Percentiles rank a stretch among this genome's conserved stretches.
These are phyloP conservation scores for Phytophthora kernoviae DNA, from an alignment of 352 stramenopile genomes.

Conservation along the genomic window DNA sequence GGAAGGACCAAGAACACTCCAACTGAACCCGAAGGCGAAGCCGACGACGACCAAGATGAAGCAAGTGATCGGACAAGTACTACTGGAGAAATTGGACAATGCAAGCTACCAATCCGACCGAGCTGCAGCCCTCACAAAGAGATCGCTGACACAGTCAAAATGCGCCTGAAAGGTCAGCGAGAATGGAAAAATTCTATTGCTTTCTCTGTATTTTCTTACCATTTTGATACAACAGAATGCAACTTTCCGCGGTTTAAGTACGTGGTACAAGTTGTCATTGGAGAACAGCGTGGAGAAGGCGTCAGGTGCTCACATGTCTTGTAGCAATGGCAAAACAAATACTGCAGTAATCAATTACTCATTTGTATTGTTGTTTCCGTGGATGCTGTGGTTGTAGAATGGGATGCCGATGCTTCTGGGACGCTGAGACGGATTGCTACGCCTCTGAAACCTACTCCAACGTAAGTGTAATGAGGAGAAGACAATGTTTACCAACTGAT, in stretches of 20 bases:
- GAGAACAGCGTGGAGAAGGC: slow-evolving; percentile 88
- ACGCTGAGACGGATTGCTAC: slow-evolving; percentile 89
- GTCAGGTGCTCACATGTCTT: slow-evolving; percentile 52
- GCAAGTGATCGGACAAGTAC: slow-evolving; percentile 66
- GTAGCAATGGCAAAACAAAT: neutral
- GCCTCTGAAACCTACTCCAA: slow-evolving; percentile 91
- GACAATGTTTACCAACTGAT: neutral
- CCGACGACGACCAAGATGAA: slow-evolving; percentile 86
- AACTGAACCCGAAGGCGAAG: slow-evolving; percentile 57
- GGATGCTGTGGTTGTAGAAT: slow-evolving; percentile 48
- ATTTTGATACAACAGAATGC: slow-evolving; percentile 31
- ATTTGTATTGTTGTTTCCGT: no score
- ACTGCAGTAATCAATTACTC: neutral
- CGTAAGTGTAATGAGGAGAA: slow-evolving; percentile 32
- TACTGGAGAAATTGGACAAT: slow-evolving; percentile 72
- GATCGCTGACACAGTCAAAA: slow-evolving; percentile 87
- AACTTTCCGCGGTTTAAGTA: slow-evolving; percentile 91
- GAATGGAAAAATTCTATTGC: neutral
- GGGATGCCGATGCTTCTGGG: slow-evolving; percentile 91
- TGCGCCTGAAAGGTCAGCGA: slow-evolving; percentile 71
- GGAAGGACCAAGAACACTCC: slow-evolving; percentile 48
- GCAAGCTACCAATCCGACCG: slow-evolving; percentile 75
- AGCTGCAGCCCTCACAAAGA: slow-evolving; percentile 82
- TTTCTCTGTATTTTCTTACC: neutral
- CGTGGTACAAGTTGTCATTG: slow-evolving; percentile 91